phyloP scores from a whole-genome alignment of 2,329 filamentous ascomycete species.

The Helotiales sp. region DNA sequence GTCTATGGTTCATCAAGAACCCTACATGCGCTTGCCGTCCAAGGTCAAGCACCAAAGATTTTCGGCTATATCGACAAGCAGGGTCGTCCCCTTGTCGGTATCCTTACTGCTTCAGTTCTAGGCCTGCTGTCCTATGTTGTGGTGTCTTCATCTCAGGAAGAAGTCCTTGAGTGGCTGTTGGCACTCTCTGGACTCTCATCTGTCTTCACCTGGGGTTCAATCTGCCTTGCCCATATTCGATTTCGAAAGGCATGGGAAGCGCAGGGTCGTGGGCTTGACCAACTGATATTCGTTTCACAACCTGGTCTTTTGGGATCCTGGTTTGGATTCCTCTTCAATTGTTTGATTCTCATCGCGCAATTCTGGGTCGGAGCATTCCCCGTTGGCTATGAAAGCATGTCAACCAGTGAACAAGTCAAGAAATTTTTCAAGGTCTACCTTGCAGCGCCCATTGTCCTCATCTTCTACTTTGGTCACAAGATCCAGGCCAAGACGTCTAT shows the following conservation, averaged over 20 bases:
- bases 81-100: slow-evolving; percentile 76
- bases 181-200: slow-evolving; percentile 71
- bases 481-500: slow-evolving; percentile 68
- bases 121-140: slow-evolving; percentile 80
- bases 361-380: slow-evolving; percentile 88
- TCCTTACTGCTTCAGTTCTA: slow-evolving; percentile 63
- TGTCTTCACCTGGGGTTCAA: slow-evolving; percentile 79
- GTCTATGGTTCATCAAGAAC: slow-evolving; percentile 91
- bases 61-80: slow-evolving; percentile 80
- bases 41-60: slow-evolving; percentile 76
- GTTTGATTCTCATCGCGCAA: slow-evolving; percentile 75
- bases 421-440: slow-evolving; percentile 76
- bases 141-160: slow-evolving; percentile 51
- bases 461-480: slow-evolving; percentile 76
- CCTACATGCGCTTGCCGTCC: slow-evolving; percentile 84
- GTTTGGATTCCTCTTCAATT: slow-evolving; percentile 74
- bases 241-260: slow-evolving; percentile 79
- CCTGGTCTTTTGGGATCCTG: slow-evolving; percentile 79
- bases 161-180: slow-evolving; percentile 78
- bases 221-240: slow-evolving; percentile 88
- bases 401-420: slow-evolving; percentile 48
- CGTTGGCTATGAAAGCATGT: slow-evolving; percentile 53
- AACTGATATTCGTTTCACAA: slow-evolving; percentile 81
- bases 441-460: slow-evolving; percentile 65
- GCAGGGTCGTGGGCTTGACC: slow-evolving; percentile 68